A percentile compares a stretch with the other conserved stretches of the same genome.
These are phyloP conservation scores for Cupressus sempervirens DNA, from an alignment of 75 land plant species.

Conservation along the genomic window DNA sequence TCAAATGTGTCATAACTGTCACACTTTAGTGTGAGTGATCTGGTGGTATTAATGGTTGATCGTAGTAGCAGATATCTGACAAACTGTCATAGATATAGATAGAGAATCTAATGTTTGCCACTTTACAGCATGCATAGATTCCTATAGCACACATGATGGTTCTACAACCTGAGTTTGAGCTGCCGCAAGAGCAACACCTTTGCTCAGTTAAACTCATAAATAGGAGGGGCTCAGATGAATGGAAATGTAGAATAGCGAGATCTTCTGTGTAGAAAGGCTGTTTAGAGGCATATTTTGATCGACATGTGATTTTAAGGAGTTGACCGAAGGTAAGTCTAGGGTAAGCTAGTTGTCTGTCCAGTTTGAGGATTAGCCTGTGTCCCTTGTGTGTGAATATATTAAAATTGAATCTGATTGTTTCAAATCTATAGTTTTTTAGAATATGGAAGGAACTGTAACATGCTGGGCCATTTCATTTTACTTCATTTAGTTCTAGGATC, in stretches of 20 bases:
- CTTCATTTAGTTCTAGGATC: neutral
- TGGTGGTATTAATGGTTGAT: too few relatives aligned
- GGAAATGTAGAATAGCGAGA: neutral
- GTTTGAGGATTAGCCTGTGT: neutral
- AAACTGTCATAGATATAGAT: neutral
- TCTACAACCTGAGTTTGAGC: neutral
- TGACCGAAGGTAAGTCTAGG: neutral
- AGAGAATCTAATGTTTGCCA: neutral
- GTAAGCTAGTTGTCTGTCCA: neutral
- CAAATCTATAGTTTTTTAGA: too few relatives aligned
- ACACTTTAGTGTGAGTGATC: too few relatives aligned
- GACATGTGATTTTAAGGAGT: neutral
- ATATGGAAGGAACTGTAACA: too few relatives aligned
- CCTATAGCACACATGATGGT: neutral
- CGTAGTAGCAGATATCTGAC: neutral
- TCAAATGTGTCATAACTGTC: too few relatives aligned
- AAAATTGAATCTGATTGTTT: neutral
- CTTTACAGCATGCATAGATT: neutral
- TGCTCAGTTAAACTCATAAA: too few relatives aligned
- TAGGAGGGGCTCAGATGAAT: neutral
- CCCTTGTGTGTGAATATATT: neutral
- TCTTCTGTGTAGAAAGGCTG: neutral
- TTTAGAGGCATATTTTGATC: too few relatives aligned
- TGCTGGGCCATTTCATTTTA: neutral
- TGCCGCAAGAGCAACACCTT: neutral